Percentiles rank a stretch among this genome's conserved stretches.
Evolutionary conservation across 805 yeast genomes (phyloP).

Genomic region (Monosporozyma yasuniensis): DNA sequence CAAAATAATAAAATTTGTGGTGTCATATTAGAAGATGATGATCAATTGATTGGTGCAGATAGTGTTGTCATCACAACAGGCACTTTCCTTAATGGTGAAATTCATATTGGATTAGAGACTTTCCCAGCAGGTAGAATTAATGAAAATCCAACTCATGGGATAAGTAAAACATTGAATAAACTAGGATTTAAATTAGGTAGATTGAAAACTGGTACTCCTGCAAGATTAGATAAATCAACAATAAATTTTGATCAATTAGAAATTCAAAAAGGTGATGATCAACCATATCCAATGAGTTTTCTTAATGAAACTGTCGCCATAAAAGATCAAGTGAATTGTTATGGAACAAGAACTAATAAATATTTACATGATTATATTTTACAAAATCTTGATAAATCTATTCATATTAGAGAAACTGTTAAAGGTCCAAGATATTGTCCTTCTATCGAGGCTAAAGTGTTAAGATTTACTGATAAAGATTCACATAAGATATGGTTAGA

Average conservation of each 20-base stretch:
- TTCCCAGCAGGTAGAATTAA: conserved; percentile 92
- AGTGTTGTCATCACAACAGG: conserved; percentile 90
- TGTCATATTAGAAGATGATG: conserved; percentile 68
- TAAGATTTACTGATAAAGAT: conserved; percentile 66
- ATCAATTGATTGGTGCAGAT: conserved; percentile 46
- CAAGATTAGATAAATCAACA: conserved; percentile 64
- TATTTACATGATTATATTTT: conserved; percentile 62
- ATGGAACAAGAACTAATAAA: conserved; percentile 69
- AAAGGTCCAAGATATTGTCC: conserved; percentile 98
- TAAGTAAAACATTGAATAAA: conserved; percentile 64
- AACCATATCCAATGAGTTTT: conserved; percentile 86
- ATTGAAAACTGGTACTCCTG: conserved; percentile 95
- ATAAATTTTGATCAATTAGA: conserved; percentile 58
- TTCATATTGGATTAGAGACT: conserved; percentile 74
- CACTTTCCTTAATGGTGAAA: conserved; percentile 88
- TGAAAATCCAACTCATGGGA: conserved; percentile 84
- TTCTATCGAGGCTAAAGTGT: conserved; percentile 82
- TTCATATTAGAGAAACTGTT: conserved; percentile 88
- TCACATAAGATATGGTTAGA: conserved; percentile 88
- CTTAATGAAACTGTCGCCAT: conserved; percentile 62
- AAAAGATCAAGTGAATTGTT: conserved; percentile 55
- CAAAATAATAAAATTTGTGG: conserved; percentile 43
- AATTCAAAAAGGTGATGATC: conserved; percentile 71
- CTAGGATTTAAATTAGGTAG: conserved; percentile 83
- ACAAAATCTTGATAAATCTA: conserved; percentile 65